phyloP scores from a whole-genome alignment of 2,329 filamentous ascomycete species.

The Aurifilum marmelostoma region DNA sequence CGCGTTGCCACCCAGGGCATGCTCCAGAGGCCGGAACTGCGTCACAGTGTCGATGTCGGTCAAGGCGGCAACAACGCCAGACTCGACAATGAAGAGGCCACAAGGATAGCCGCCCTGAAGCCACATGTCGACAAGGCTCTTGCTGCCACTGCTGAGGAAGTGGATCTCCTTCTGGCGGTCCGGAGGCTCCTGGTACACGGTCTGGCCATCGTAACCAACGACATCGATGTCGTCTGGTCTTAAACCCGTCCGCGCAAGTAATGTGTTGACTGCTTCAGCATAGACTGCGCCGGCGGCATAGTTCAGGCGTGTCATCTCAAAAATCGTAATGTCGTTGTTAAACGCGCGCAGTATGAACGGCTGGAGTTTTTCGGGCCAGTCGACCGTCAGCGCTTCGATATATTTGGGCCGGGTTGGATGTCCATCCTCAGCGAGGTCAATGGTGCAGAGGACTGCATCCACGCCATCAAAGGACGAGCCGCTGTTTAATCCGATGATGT shows the following conservation, averaged over 20 bases:
- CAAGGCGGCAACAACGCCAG: slow-evolving; percentile 37
- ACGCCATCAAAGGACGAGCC: slow-evolving; percentile 39
- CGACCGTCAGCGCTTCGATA: slow-evolving; percentile 36
- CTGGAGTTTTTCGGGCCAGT: slow-evolving; percentile 37
- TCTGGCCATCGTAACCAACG: slow-evolving; percentile 39
- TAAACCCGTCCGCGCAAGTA: slow-evolving; percentile 31
- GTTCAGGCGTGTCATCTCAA: slow-evolving; percentile 37
- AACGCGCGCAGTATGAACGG: slow-evolving; percentile 35
- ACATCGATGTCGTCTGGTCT: slow-evolving; percentile 36
- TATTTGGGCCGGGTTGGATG: slow-evolving; percentile 35
- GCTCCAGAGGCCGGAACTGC: slow-evolving; percentile 38
- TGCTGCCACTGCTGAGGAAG: no score
- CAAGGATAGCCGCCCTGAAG: slow-evolving; percentile 36
- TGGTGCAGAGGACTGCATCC: slow-evolving; percentile 37
- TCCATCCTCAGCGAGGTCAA: slow-evolving; percentile 36
- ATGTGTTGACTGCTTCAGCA: slow-evolving; percentile 36
- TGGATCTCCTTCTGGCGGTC: slow-evolving; percentile 29
- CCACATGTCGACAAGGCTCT: slow-evolving; percentile 35
- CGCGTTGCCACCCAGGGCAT: slow-evolving; percentile 36
- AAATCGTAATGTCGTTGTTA: slow-evolving; percentile 36
- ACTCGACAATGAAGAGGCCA: slow-evolving; percentile 38
- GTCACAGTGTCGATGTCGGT: slow-evolving; percentile 35
- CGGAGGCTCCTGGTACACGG: slow-evolving; percentile 38
- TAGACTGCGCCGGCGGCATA: slow-evolving; percentile 37
- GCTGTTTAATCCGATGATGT: slow-evolving; percentile 35